Conservation (phyloP, 2,329 filamentous ascomycete genomes). For the Macrophomina tecta region DNA sequence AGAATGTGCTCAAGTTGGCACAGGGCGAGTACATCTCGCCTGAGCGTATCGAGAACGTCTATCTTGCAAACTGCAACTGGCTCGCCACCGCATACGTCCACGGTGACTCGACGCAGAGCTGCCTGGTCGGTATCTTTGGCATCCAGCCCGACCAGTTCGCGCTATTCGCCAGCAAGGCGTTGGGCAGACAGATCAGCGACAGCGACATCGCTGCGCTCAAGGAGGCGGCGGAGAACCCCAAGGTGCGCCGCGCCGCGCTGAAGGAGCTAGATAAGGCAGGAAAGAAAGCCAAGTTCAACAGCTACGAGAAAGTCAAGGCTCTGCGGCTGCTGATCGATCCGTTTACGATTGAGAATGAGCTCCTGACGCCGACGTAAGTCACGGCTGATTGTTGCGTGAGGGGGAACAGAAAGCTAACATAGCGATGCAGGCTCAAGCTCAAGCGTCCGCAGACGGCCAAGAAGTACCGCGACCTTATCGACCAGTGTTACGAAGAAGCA, state of each 20-base stretch:
- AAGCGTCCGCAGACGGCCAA: constrained; percentile 73
- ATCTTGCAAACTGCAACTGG: constrained; percentile 79
- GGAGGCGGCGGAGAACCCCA: constrained; percentile 69
- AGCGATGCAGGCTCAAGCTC: constrained; percentile 65
- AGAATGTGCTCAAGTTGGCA: constrained; percentile 98
- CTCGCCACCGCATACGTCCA: constrained; percentile 86
- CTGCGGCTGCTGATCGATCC: constrained; percentile 81
- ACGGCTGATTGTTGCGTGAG: too few species aligned
- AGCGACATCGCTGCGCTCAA: constrained; percentile 72
- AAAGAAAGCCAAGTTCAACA: constrained; percentile 86
- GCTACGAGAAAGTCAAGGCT: constrained; percentile 82
- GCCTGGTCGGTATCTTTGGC: constrained; percentile 85
- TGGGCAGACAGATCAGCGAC: constrained; percentile 69
- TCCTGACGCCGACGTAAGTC: constrained; percentile 85
- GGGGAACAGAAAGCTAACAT: constrained; percentile 31
- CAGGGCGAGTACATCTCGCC: constrained; percentile 99
- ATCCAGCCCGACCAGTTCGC: constrained; percentile 86
- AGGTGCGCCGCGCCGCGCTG: constrained; percentile 75
- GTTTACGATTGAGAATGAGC: constrained; percentile 90
- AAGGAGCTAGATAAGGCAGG: constrained; percentile 80
- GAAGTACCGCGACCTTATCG: constrained; percentile 62
- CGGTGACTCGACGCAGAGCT: constrained; percentile 82
- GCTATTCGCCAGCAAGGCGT: constrained; percentile 75
- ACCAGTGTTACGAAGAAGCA: constrained; percentile 66
- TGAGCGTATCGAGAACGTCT: constrained; percentile 95